Base-by-base conservation (phyloP, 352 stramenopile genomes). In the Pythium rishiriense region DNA sequence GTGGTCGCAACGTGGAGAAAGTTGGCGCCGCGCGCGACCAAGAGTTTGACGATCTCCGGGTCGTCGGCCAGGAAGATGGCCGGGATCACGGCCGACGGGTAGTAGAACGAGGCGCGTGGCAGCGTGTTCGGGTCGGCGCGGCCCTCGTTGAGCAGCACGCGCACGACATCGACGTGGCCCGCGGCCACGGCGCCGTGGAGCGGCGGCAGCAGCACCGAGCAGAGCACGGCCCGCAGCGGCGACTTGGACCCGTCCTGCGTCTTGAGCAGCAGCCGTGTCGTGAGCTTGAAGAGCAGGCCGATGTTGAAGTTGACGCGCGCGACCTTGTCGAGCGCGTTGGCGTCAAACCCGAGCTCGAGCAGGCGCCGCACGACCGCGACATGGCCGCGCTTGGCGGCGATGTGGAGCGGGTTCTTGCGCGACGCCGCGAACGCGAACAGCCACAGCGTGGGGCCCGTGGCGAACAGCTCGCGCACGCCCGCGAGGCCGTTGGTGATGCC, bases 231-330 rank as follows among this genome's bases (percentile, higher is more conserved):
- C 10, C 79, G 86, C 9, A 88, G 43, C 28, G 71, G 75, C 8
- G 76, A 85, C 22, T 74, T 74, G 33, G 81, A 53, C 8, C 78
- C 77, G 43, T 91, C 79, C 69, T 91, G 83, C 5, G 81, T 89
- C 22, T 73, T 60, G 17, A 88, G 75, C 51, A 89, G 45, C 50
- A 89, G 66, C 5, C 82, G 78, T 43, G 75, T 90, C 56, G 74
- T 72, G 48, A 88, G 74, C 58, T 90, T 88, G 68, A 91, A 93
- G 6, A 90, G 58, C 15, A 91, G 53, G 0, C 79, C 79, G 21
- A 91, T 65, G 25, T 92, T 94, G 25, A 94, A 92, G 57, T 91
- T 91, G 17, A 92, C 79, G 28, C 83, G 82, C 33, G 79, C 66
- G 3, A 94, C 83, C 65, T 94, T 94, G 59, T 94, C 83, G 3